A percentile compares a stretch with the other conserved stretches of the same genome.
phyloP scores from a whole-genome alignment of 768 basidiomycete species.

The Pholiota molesta region DNA sequence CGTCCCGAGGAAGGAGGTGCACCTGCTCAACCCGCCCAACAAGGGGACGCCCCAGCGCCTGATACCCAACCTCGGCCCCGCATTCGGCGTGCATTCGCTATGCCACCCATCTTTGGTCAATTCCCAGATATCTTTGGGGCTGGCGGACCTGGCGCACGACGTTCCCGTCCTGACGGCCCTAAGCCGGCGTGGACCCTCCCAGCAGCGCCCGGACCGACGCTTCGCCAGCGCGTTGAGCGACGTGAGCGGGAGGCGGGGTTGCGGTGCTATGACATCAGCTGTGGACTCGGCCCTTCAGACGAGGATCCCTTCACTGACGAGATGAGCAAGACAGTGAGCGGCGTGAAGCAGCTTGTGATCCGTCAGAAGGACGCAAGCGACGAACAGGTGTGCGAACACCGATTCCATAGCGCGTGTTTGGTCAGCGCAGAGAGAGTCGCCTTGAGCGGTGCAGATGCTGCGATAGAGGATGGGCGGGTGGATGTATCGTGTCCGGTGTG shows the following conservation, averaged over 20 bases:
- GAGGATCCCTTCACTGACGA: slow-evolving; percentile 58
- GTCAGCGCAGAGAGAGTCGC: slow-evolving; percentile 70
- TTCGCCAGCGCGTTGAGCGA: slow-evolving; percentile 70
- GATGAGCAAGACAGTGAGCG: slow-evolving; percentile 31
- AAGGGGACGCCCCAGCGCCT: background rate
- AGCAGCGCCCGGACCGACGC: slow-evolving; percentile 18
- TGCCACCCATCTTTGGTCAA: background rate
- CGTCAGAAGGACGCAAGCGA: slow-evolving; percentile 25
- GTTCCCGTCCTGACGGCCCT: slow-evolving; percentile 18
- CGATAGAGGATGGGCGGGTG: slow-evolving; percentile 40
- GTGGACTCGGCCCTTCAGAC: slow-evolving; percentile 75
- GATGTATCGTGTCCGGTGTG: slow-evolving; percentile 81
- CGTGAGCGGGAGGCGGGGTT: slow-evolving; percentile 73
- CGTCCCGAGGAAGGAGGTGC: background rate
- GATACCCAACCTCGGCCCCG: background rate
- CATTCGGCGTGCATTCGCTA: background rate
- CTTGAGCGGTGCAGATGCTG: slow-evolving; percentile 57
- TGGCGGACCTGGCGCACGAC: background rate
- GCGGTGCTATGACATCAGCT: slow-evolving; percentile 72
- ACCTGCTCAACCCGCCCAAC: background rate
- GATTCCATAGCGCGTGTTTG: slow-evolving; percentile 74
- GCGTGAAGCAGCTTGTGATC: slow-evolving; percentile 42
- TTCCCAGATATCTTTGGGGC: slow-evolving; percentile 12
- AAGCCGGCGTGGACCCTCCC: slow-evolving; percentile 23
- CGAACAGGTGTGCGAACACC: slow-evolving; percentile 55